A percentile compares a stretch with the other conserved stretches of the same genome.
Evolutionary conservation across 2,329 filamentous ascomycete species (phyloP).

Genomic region (Fusarium neocosmosporiellum): DNA sequence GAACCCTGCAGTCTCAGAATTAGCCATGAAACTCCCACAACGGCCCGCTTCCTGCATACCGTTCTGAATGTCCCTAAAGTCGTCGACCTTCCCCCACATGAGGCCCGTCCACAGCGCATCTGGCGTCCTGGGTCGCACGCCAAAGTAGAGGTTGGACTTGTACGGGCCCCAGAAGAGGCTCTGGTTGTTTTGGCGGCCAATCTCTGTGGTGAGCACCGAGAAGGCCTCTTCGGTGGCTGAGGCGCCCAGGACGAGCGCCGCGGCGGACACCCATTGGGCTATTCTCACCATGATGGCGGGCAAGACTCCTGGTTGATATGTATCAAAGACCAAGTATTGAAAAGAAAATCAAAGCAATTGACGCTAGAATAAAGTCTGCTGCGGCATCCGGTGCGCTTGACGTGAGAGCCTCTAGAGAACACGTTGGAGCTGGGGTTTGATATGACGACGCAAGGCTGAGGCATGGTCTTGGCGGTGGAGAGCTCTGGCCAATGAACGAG

Average conservation of each 20-base stretch:
- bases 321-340: neutral
- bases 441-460: constrained; percentile 44
- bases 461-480: neutral
- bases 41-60: constrained; percentile 62
- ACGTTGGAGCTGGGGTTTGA: constrained; percentile 31
- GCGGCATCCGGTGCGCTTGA: constrained; percentile 17
- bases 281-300: constrained; percentile 46
- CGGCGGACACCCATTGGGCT: constrained; percentile 46
- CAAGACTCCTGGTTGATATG: neutral
- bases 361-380: constrained; percentile 2
- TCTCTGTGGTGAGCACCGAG: constrained; percentile 59
- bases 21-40: neutral
- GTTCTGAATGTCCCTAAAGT: constrained; percentile 78
- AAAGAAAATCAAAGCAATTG: neutral
- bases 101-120: constrained; percentile 85
- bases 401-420: constrained; percentile 37
- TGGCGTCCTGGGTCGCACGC: constrained; percentile 82
- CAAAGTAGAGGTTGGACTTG: constrained; percentile 93
- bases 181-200: constrained; percentile 74
- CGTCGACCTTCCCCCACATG: constrained; percentile 89
- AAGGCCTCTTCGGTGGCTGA: constrained; percentile 47
- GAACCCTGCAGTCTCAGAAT: constrained; percentile 67
- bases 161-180: constrained; percentile 97
- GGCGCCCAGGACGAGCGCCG: constrained; percentile 42
- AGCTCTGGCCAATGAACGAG: constrained; percentile 40